Evolutionary conservation across 2,329 filamentous ascomycete species (phyloP), one percentile per base, ranked within the genome.

Genomic region (Lasiodiplodia sp.): DNA sequence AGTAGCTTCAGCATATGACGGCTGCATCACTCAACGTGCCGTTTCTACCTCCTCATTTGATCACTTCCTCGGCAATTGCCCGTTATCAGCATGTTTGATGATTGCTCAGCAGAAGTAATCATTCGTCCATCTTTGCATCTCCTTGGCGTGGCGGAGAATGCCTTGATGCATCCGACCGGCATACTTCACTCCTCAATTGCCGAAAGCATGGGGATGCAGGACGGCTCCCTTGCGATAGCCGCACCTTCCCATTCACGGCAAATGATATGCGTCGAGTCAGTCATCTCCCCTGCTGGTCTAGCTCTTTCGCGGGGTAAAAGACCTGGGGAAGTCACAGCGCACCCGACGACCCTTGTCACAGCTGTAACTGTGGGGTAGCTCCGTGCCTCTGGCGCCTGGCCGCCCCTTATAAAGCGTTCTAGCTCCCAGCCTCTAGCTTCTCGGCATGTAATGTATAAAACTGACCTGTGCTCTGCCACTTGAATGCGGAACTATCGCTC

Each of bases 261-360:
- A 62, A 7, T 49, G 58, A 62, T 62, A 23, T 23, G 58, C 58
- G 34, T 18, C 58, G 58, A 62, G 58, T 62, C 58, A 62, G 21
- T 25, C 12, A 11, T 14, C 5, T 16, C 25, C 21, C 25, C 38
- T 40, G 58, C 23, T 21, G 40, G 11, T 18, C 58, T 62, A 62
- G 40, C 58, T 49, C 40, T 16, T 18, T 25, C 23, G 58, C 31
- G 58, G 58, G 58, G 58, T 62, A 62, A 49, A 62, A 25, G 31
- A 49, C 40, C 38, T 62, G 58, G 58, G 58, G 58, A 47, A 49
- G 40, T 4, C 14, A 16, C 12, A 8, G 25, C 40, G 28, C 31
- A 62, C 25, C 58, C 58, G 58, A 62, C 58, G 40, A 62, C 25
- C 58, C 58, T 40, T 62, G 58, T 44, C 40, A 11, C 23, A 34